These are phyloP conservation scores for Mycena belliarum DNA, from an alignment of 768 basidiomycete species.

Conservation along the genomic window DNA sequence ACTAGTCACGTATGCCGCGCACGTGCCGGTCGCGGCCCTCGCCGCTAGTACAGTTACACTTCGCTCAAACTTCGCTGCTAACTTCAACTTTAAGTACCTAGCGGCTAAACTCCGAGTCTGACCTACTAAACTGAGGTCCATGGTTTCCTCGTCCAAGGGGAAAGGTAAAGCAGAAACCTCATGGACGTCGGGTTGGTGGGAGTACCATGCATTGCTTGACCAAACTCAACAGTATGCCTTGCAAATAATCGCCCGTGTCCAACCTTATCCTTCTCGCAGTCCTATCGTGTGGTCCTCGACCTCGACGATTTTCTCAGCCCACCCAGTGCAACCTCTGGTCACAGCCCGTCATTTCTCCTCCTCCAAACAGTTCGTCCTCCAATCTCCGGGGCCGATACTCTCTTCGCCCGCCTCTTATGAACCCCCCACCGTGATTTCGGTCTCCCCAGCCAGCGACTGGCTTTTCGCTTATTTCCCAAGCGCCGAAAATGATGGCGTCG, in stretches of 20 bases:
- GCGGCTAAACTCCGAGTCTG: too few species aligned
- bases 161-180: constrained; percentile 52
- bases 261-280: constrained; percentile 35
- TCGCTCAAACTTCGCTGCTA: too few species aligned
- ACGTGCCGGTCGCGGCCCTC: too few species aligned
- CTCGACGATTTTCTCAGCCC: constrained; percentile 69
- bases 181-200: constrained; percentile 77
- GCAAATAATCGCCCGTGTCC: background rate
- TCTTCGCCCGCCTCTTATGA: constrained; percentile 50
- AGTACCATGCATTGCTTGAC: constrained; percentile 63
- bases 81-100: too few species aligned
- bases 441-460: constrained; percentile 60
- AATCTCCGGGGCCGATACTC: constrained; percentile 52
- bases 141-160: constrained; percentile 49
- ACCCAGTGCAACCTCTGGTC: constrained; percentile 60
- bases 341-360: constrained; percentile 70
- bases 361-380: constrained; percentile 61
- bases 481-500: constrained; percentile 48
- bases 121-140: too few species aligned
- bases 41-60: too few species aligned
- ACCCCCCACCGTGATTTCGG: constrained; percentile 62
- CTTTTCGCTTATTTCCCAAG: constrained; percentile 78
- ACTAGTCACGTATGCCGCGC: too few species aligned
- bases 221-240: constrained; percentile 49
- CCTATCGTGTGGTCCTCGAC: constrained; percentile 72